Conservation (phyloP, 352 stramenopile species). For the Aphanomyces astaci region DNA sequence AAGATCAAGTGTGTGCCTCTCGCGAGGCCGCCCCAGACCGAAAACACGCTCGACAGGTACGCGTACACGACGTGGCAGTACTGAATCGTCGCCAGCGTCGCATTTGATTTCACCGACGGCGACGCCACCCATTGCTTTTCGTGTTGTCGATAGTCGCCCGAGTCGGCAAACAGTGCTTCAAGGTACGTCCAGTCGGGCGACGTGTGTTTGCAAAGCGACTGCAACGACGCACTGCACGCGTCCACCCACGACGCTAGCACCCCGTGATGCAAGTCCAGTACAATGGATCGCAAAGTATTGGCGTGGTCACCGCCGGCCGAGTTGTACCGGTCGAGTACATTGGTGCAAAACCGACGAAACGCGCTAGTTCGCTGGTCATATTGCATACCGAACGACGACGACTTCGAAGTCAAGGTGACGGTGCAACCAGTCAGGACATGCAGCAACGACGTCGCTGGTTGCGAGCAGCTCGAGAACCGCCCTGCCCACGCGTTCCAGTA, state of each 20-base stretch:
- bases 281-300: not conserved
- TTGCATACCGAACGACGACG: no score
- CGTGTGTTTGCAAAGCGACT: not conserved
- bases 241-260: not conserved
- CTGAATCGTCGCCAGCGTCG: not conserved
- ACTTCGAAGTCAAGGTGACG: no score
- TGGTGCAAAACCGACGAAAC: not conserved
- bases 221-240: not conserved
- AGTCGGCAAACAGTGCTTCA: not conserved
- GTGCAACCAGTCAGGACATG: not conserved
- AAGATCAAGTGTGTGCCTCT: conserved; percentile 8
- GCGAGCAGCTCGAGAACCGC: not conserved
- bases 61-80: not conserved
- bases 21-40: not conserved
- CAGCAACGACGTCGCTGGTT: not conserved
- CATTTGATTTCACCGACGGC: not conserved
- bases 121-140: not conserved
- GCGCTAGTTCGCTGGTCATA: not conserved
- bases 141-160: not conserved
- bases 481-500: not conserved
- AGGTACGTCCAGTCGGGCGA: not conserved
- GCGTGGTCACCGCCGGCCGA: not conserved
- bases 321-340: not conserved
- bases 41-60: not conserved
- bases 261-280: not conserved